Evolutionary conservation across 1,284 basidiomycete species (phyloP), one percentile per base, ranked within the genome.

Genomic region (Chondrostereum purpureum): DNA sequence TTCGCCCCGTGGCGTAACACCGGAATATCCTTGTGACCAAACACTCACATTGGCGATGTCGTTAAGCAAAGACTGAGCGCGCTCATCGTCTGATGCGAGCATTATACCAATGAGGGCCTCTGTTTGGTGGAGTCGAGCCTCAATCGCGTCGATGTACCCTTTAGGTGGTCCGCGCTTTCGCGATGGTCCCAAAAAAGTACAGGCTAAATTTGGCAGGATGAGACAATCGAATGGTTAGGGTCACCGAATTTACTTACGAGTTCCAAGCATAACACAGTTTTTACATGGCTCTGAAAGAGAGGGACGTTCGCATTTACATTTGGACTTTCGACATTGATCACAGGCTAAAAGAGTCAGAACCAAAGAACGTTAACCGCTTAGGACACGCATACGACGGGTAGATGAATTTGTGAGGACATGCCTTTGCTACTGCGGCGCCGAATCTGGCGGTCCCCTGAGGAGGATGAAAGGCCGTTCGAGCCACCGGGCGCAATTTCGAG

Each of bases 91-190:
- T 33, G 78, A 75, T 41, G 80, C 71, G 36, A 92, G 68, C 43
- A 92, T 68, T 53, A 88, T 82, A 41, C 88, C 88, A 16, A 92
- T 67, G 36, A 92, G 69, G 0, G 89, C 88, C 60, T 92, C 90
- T 34, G 88, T 88, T 57, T 92, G 88, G 56, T 92, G 90, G 8
- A 92, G 68, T 10, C 89, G 78, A 10, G 86, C 86, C 62, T 92
- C 89, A 56, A 92, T 90, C 19, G 88, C 88, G 59, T 92, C 88
- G 59, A 92, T 92, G 68, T 92, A 92, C 2, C 90, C 90, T 58
- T 89, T 90, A 11, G 88, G 88, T 5, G 88, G 88, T 1, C 86
- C 85, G 51, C 86, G 79, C 60, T 91, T 91, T 51, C 85, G 75
- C 8, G 82, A 88, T 3, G 86, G 85, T 1, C 88, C 88, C 34